phyloP scores from a whole-genome alignment of 2,329 filamentous ascomycete species.

The Fusarium acutatum region DNA sequence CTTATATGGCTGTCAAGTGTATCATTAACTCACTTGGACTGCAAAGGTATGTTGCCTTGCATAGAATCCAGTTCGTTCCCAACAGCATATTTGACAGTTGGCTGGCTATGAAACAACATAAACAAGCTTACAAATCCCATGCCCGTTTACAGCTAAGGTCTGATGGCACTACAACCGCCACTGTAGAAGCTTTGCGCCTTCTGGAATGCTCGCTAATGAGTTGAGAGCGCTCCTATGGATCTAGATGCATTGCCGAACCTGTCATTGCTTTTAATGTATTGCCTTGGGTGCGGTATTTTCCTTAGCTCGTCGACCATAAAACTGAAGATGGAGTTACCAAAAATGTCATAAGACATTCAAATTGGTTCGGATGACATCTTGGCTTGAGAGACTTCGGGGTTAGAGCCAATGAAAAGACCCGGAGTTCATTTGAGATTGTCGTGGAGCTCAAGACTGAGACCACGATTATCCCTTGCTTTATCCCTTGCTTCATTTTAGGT shows the following conservation, averaged over 20 bases:
- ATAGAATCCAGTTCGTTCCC: not conserved
- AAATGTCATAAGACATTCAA: not conserved
- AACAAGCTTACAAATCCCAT: not conserved
- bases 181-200: not conserved
- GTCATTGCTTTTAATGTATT: not conserved
- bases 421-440: not conserved
- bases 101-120: fast-evolving
- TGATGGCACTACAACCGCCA: too few relatives aligned
- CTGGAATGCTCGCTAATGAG: not conserved
- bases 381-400: not conserved
- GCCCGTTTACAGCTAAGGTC: too few relatives aligned
- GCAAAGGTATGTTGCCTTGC: not conserved
- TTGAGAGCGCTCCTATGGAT: not conserved
- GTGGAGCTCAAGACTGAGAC: not conserved
- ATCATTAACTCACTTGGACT: not conserved
- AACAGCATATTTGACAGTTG: not conserved
- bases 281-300: not conserved
- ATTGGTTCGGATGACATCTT: not conserved
- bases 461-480: not conserved
- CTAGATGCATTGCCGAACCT: not conserved
- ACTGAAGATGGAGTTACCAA: not conserved
- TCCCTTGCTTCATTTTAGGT: not conserved
- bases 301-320: not conserved
- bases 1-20: fast-evolving
- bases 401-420: not conserved